Evolutionary conservation across 2,329 filamentous ascomycete genomes (phyloP).

Genomic region (Alternaria sp.): DNA sequence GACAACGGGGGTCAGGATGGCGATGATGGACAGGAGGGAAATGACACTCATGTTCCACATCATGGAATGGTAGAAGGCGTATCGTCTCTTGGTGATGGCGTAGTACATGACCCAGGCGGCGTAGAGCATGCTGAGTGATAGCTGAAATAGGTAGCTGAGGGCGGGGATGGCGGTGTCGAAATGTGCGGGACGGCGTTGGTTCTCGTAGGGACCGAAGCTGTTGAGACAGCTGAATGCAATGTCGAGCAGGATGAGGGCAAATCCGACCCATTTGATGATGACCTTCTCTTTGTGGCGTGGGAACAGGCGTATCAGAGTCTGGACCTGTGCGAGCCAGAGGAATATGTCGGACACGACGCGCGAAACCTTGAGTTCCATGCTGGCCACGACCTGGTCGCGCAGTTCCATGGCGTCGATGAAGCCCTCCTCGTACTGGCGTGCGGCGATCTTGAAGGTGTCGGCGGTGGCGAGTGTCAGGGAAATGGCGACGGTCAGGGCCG

Average conservation of each 20-base stretch:
- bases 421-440: constrained; percentile 79
- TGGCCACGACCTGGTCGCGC: constrained; percentile 80
- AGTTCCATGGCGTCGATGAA: constrained; percentile 80
- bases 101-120: constrained; percentile 96
- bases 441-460: constrained; percentile 86
- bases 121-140: constrained; percentile 85
- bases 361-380: constrained; percentile 86
- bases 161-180: constrained; percentile 93
- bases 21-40: constrained; percentile 77
- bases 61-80: constrained; percentile 86
- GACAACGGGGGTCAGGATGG: constrained; percentile 87
- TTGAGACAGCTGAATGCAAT: constrained; percentile 91
- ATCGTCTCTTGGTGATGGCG: constrained; percentile 87
- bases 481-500: constrained; percentile 71
- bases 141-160: constrained; percentile 87
- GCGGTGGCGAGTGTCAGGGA: constrained; percentile 93
- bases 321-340: constrained; percentile 95
- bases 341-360: constrained; percentile 95
- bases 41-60: constrained; percentile 91
- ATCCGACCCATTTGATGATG: constrained; percentile 98
- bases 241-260: constrained; percentile 89
- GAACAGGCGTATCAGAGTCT: constrained; percentile 94
- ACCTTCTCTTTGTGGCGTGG: constrained; percentile 97
- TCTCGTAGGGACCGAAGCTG: constrained; percentile 71
- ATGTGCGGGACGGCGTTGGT: constrained; percentile 70